phyloP scores from a whole-genome alignment of 2,329 filamentous ascomycete species.

The Arthrinium phaeospermum region DNA sequence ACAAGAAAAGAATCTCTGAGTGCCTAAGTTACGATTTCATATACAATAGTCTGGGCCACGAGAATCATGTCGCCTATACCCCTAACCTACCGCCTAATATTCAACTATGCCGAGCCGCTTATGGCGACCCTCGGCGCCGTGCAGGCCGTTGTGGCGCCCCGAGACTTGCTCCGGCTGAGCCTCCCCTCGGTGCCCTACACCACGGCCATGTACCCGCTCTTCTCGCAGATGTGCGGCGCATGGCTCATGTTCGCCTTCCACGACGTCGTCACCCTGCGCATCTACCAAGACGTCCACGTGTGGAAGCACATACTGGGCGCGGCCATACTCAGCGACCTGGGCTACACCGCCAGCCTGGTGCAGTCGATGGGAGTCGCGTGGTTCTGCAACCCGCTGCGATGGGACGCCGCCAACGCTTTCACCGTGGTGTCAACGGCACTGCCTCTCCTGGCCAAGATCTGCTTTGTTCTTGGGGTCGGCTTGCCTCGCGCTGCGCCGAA shows the following conservation, averaged over 20 bases:
- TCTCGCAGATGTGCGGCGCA: slow-evolving; percentile 30
- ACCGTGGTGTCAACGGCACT: slow-evolving; percentile 27
- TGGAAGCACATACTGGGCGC: slow-evolving; percentile 31
- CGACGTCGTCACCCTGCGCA: slow-evolving; percentile 28
- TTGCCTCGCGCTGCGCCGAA: slow-evolving; percentile 17
- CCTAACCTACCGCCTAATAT: slow-evolving; percentile 28
- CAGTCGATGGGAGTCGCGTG: slow-evolving; percentile 27
- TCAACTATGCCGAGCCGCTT: slow-evolving; percentile 30
- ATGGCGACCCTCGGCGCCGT: slow-evolving; percentile 28
- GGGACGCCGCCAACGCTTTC: slow-evolving; percentile 24
- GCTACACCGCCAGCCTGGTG: slow-evolving; percentile 28
- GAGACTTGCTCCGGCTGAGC: slow-evolving; percentile 22
- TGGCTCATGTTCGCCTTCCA: slow-evolving; percentile 32
- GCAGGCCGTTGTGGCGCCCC: slow-evolving; percentile 27
- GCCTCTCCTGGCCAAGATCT: slow-evolving; percentile 30
- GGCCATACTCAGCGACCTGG: slow-evolving; percentile 30
- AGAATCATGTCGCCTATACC: slow-evolving; percentile 28
- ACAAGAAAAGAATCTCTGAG: background rate
- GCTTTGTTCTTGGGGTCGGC: slow-evolving; percentile 29
- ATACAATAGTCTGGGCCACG: background rate
- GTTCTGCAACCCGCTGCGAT: slow-evolving; percentile 28
- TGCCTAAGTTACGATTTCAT: background rate
- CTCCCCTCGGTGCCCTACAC: slow-evolving; percentile 28
- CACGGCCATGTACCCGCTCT: slow-evolving; percentile 26
- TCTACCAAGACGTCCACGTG: slow-evolving; percentile 24